These are phyloP conservation scores for Ophiostoma sp. DNA, from an alignment of 2,329 filamentous ascomycete genomes.

Conservation along the genomic window DNA sequence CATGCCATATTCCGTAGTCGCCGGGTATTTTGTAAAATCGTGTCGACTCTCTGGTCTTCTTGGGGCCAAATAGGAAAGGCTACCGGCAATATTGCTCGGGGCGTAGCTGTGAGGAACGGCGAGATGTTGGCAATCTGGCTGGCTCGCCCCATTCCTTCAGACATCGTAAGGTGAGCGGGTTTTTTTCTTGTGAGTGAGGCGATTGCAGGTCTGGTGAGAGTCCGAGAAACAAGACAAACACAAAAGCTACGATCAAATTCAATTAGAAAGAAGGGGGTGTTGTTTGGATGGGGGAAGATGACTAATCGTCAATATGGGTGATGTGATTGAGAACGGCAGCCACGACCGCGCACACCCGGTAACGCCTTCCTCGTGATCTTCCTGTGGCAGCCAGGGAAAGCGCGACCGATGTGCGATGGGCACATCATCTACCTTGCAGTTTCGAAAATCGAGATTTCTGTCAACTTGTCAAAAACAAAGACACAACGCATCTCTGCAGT, in stretches of 20 bases:
- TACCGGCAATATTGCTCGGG: background rate
- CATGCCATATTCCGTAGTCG: background rate
- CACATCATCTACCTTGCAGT: background rate
- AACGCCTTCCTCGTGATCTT: background rate
- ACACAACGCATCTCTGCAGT: background rate
- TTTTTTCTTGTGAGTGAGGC: background rate
- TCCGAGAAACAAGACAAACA: background rate
- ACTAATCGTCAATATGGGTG: background rate
- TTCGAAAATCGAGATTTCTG: background rate
- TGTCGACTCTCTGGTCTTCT: background rate
- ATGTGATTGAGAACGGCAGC: background rate
- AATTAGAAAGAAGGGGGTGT: background rate
- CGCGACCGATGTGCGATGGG: background rate
- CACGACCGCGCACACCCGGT: background rate
- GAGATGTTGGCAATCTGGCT: background rate
- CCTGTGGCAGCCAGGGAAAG: background rate
- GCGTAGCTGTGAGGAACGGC: background rate
- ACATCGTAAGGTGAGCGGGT: background rate
- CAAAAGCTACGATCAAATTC: slow-evolving; percentile 8
- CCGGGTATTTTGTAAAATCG: background rate
- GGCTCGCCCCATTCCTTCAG: background rate
- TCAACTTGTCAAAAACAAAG: background rate
- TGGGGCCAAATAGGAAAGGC: background rate
- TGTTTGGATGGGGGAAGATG: background rate
- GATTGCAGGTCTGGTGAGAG: background rate